Percentiles rank a stretch among this genome's conserved stretches.
phyloP scores from a whole-genome alignment of 345 rosid genomes.

The Salix caprea region DNA sequence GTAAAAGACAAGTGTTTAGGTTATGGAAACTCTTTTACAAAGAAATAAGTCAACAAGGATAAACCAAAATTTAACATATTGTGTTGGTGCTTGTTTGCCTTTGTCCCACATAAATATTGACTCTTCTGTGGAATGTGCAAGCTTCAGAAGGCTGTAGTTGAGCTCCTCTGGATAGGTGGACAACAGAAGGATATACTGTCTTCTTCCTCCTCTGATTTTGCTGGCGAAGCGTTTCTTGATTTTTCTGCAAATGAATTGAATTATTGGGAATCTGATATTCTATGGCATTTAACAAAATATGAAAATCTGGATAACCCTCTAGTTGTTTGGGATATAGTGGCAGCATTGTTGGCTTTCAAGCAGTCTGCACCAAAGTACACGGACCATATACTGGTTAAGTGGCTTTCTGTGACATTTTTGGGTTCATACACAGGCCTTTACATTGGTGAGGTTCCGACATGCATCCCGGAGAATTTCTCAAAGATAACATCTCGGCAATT shows the following conservation, averaged over 20 bases:
- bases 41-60: neutral
- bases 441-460: slow-evolving; percentile 39
- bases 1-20: too few relatives aligned
- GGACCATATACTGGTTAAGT: slow-evolving; percentile 50
- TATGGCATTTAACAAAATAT: slow-evolving; percentile 62
- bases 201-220: slow-evolving; percentile 26
- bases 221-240: slow-evolving; percentile 35
- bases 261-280: slow-evolving; percentile 62
- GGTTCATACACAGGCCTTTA: slow-evolving; percentile 39
- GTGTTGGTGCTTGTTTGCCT: neutral
- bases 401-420: slow-evolving; percentile 53
- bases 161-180: slow-evolving; percentile 88
- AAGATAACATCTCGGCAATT: slow-evolving; percentile 54
- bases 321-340: slow-evolving; percentile 74
- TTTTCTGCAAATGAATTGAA: slow-evolving; percentile 46
- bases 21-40: too few relatives aligned
- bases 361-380: slow-evolving; percentile 52
- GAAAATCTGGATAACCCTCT: slow-evolving; percentile 50
- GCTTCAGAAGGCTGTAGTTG: slow-evolving; percentile 81
- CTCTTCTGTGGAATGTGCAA: slow-evolving; percentile 33
- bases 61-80: neutral
- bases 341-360: slow-evolving; percentile 71
- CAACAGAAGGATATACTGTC: slow-evolving; percentile 41
- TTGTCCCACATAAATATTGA: neutral
- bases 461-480: slow-evolving; percentile 37